phyloP scores from a whole-genome alignment of 306 rosid species.

The Luffa aegyptiaca region DNA sequence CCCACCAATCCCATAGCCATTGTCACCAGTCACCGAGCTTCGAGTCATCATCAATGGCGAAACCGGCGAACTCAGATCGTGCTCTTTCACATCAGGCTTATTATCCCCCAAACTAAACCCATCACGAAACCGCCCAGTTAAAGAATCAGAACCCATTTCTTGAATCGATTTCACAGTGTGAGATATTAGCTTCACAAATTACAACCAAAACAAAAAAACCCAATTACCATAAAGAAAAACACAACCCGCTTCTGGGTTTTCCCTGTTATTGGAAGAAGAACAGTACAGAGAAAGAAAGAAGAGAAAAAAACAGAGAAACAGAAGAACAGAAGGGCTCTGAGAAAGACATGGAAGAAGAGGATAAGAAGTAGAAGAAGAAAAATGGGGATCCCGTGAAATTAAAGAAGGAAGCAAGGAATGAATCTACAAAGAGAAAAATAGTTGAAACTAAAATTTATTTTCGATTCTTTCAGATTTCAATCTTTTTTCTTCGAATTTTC shows the following conservation, averaged over 20 bases:
- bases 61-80: conserved; percentile 54
- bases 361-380: neutral
- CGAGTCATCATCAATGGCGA: conserved; percentile 39
- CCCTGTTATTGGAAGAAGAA: neutral
- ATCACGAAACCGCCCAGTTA: conserved; percentile 27
- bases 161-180: conserved; percentile 36
- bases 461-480: neutral
- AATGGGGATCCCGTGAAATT: conserved; percentile 95
- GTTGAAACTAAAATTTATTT: neutral
- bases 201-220: neutral
- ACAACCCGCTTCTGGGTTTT: neutral
- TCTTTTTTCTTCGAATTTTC: conserved; percentile 5
- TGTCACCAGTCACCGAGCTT: conserved; percentile 5
- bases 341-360: conserved; percentile 4
- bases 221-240: neutral
- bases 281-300: neutral
- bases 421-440: conserved; percentile 24
- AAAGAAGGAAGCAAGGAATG: conserved; percentile 84
- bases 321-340: neutral
- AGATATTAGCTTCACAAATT: conserved; percentile 21
- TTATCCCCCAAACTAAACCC: conserved; percentile 28
- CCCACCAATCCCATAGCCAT: conserved; percentile 6
- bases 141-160: conserved; percentile 39
- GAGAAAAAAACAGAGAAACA: neutral
- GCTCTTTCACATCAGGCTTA: conserved; percentile 57